Evolutionary conservation across 2,329 filamentous ascomycete genomes (phyloP).

Genomic region (Pseudogymnoascus sp.): DNA sequence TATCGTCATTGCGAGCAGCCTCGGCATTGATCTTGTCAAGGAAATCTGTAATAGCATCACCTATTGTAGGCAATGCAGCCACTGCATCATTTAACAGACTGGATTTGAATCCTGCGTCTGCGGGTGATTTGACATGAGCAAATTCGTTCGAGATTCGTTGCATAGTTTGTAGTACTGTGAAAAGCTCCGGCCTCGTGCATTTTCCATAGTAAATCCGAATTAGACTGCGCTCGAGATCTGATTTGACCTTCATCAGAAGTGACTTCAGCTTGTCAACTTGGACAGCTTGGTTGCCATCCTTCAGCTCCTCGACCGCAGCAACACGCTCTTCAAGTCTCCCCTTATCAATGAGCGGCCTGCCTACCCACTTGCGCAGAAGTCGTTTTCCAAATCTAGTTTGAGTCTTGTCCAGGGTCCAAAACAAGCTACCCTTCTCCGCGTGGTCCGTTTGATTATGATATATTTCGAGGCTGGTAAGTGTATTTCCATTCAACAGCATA

Average conservation of each 20-base stretch:
- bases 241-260: conserved; percentile 62
- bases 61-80: conserved; percentile 65
- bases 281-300: conserved; percentile 55
- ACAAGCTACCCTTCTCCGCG: conserved; percentile 74
- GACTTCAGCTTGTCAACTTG: conserved; percentile 66
- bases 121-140: conserved; percentile 52
- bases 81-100: conserved; percentile 62
- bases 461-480: conserved; percentile 85
- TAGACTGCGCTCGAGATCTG: conserved; percentile 84
- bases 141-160: conserved; percentile 76
- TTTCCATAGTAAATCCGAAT: conserved; percentile 97
- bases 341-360: conserved; percentile 75
- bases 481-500: conserved; percentile 94
- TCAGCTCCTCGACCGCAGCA: conserved; percentile 77
- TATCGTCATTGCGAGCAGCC: conserved; percentile 80
- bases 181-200: conserved; percentile 80
- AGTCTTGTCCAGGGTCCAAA: conserved; percentile 93
- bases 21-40: conserved; percentile 79
- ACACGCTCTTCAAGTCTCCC: conserved; percentile 67
- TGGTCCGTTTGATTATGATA: conserved; percentile 92
- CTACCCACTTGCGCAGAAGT: conserved; percentile 88
- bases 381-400: conserved; percentile 82
- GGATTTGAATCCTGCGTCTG: conserved; percentile 66
- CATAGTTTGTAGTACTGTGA: conserved; percentile 76
- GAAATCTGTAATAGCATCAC: conserved; percentile 61